Base-by-base conservation (phyloP, 495 filamentous ascomycete genomes). In the Penicillium daleae region DNA sequence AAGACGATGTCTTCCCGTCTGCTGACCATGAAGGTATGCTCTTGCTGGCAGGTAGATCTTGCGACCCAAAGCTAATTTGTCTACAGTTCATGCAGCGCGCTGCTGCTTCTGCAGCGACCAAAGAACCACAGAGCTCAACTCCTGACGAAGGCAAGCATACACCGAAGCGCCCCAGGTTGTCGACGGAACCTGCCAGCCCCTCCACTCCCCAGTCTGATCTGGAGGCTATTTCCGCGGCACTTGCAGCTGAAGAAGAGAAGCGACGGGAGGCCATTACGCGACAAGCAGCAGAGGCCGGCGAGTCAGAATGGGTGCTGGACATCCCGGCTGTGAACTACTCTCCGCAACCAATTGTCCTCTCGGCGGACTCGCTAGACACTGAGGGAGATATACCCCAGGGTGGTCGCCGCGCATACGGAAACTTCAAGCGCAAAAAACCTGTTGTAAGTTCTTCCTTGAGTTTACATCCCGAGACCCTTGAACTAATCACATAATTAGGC, bases 51-150 rank as follows among this genome's bases (percentile, higher is more conserved):
- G 66, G 60, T 37, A 13, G 56, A 21, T 26, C 5, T 1, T 13
- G 12, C 3, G 10, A 21, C 24, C n/a, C 40, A 19, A 27, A 64
- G 29, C 53, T 70, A 61, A 70, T 57, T 10, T 48, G 21, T 54
- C 27, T 60, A 44, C 54, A 91, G 86, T 99, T 99, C 76, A 99
- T 99, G 95, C 95, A 97, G 84, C 86, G 95, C 65, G 90, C 90
- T 54, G 91, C 90, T 26, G 87, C 88, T 33, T 80, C 79, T 59
- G 64, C 73, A 51, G 82, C 84, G 7, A 62, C 74, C 2, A 71
- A 74, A 66, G 81, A 68, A 65, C 69, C 65, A 61, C 71, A 83
- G 46, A 68, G 74, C 31, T 77, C 77, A 37, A 74, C 77, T 53
- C 59, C 65, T 33, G 77, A 73, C 31, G 60, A 69, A 44, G 56